Conservation (phyloP, 108 stramenopile species). For the Aurantiochytrium sp. region DNA sequence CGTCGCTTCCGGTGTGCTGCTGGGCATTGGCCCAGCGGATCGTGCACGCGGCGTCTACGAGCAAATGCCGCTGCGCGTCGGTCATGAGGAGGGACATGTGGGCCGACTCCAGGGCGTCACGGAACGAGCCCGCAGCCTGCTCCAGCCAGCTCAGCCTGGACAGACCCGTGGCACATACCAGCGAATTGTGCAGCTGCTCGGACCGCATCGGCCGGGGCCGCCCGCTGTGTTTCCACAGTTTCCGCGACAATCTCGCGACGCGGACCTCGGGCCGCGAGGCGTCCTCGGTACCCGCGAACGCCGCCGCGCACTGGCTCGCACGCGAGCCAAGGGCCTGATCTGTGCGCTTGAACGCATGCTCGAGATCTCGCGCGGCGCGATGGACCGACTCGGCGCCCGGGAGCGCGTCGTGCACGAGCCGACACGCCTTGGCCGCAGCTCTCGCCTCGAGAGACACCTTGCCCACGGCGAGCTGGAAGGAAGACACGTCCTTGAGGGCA, state of each 20-base stretch:
- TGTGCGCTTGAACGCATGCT: neutral
- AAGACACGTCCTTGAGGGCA: neutral
- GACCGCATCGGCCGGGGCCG: neutral
- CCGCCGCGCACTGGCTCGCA: neutral
- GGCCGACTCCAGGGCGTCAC: neutral
- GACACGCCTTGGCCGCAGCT: neutral
- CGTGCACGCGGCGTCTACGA: neutral
- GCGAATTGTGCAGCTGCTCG: neutral
- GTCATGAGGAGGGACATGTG: neutral
- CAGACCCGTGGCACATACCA: neutral
- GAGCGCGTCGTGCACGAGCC: neutral
- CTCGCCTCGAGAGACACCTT: neutral
- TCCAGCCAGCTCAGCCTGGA: neutral
- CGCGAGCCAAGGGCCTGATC: neutral
- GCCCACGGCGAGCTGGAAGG: neutral
- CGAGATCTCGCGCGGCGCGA: neutral
- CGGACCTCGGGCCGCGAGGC: too few relatives aligned
- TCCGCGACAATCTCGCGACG: neutral
- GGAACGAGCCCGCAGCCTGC: neutral
- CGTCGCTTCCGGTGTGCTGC: neutral
- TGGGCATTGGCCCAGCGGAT: neutral
- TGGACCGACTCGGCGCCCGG: neutral
- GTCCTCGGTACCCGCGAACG: neutral
- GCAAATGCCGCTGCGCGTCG: neutral
- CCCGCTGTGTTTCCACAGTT: neutral